Percentiles rank a stretch among this genome's conserved stretches.
phyloP scores from a whole-genome alignment of 768 basidiomycete genomes.

The Neoboletus brunneissimus region DNA sequence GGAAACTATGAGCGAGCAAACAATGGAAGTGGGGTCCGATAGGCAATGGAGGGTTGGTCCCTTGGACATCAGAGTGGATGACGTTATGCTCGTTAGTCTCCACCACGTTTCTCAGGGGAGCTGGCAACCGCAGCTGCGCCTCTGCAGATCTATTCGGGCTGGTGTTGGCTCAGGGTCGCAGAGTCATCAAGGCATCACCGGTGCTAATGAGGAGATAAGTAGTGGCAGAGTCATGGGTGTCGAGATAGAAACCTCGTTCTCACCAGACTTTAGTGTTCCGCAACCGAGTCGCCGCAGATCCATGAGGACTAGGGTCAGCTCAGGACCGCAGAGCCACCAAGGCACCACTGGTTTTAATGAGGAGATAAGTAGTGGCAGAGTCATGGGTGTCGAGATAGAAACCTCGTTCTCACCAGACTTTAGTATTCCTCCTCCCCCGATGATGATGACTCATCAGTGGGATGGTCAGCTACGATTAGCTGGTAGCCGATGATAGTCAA shows the following conservation, averaged over 20 bases:
- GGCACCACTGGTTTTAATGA: too few species aligned
- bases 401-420: not conserved
- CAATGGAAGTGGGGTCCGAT: conserved; percentile 9
- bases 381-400: too few species aligned
- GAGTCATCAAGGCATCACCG: not conserved
- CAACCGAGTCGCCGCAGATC: too few species aligned
- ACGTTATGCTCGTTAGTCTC: conserved; percentile 58
- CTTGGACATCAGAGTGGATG: conserved; percentile 1
- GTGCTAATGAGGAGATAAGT: not conserved
- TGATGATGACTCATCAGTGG: too few species aligned
- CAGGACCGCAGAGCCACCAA: too few species aligned
- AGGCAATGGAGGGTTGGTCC: conserved; percentile 16
- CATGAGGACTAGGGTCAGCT: too few species aligned
- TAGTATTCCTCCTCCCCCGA: not conserved
- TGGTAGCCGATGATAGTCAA: too few species aligned
- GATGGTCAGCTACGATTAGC: too few species aligned
- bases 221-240: not conserved
- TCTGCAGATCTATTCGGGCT: conserved; percentile 19
- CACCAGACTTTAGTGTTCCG: too few species aligned
- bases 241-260: not conserved
- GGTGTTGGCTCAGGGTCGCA: not conserved
- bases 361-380: too few species aligned
- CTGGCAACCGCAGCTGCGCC: conserved; percentile 72
- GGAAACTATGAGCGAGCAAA: not conserved
- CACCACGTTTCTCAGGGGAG: conserved; percentile 78